Base-by-base conservation (phyloP, 2,329 filamentous ascomycete species). In the Magnaporthales sp. region DNA sequence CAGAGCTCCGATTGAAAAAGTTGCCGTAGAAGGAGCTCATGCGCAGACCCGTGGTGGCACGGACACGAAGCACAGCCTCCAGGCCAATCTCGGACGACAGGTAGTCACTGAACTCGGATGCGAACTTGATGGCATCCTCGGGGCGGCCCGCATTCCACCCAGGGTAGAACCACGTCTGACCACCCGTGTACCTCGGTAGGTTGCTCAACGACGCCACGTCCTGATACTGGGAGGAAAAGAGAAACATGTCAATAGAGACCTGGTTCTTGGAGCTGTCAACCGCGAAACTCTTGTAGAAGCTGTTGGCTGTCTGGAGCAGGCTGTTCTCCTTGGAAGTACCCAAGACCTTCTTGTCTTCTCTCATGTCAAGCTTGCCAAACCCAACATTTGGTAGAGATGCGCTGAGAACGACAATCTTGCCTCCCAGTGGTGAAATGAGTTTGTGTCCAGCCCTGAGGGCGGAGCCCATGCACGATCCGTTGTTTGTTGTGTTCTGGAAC, bases 11-110 rank as follows among this genome's bases (percentile, higher is more conserved):
- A 82, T 98, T 99, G 84, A 99, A 99, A 80, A 99, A 99, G 81
- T 99, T 99, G 71, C 95, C 95, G 78, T 98, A 99, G 80, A 99
- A 99, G 1, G 94, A 93, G 80, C 89, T 97, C 91, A 98, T 98
- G 66, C 95, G 89, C 68, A 99, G 81, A 65, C 95, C 95, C 27
- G 93, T 98, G 1, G 93, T 97, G 22, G 95, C 95, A 71, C 95
- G 90, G 54, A 99, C 95, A 75, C 95, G 91, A 67, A 99, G 89
- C 51, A 99, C 95, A 60, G 95, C 95, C 79, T 99, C 95, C 46
- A 99, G 81, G 0, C 94, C 95, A 74, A 99, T 97, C 77, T 99
- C 95, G 0, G 93, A 89, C 10, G 93, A 97, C n/a, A 99, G 82
- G 75, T 95, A 97, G 75, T 98, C 94, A 73, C 93, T 96, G 75